phyloP scores from a whole-genome alignment of 164 flowering plant species.

The Tetracentron sinense region DNA sequence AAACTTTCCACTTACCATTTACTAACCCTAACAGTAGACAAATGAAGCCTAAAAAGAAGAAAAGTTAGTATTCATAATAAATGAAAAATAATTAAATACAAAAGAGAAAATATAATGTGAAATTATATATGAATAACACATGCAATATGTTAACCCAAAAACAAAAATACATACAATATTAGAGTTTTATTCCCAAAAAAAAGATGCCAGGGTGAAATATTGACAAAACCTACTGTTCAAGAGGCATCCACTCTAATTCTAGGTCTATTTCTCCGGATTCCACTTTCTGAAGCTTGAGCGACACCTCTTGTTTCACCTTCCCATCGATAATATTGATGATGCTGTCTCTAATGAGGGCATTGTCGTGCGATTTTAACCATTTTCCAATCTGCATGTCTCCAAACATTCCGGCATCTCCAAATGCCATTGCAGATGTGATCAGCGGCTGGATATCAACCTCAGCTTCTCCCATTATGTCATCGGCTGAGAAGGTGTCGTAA shows the following conservation, averaged over 20 bases:
- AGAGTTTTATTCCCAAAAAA: too few species aligned
- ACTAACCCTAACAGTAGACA: too few species aligned
- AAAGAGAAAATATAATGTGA: too few species aligned
- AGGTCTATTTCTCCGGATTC: constrained; percentile 81
- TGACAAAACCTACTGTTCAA: constrained; percentile 50
- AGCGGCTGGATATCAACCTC: constrained; percentile 89
- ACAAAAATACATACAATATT: too few species aligned
- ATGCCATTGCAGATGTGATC: constrained; percentile 83
- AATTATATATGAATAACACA: too few species aligned
- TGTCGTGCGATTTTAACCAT: constrained; percentile 89
- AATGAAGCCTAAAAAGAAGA: too few species aligned
- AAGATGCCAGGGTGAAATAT: not conserved
- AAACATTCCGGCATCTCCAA: constrained; percentile 75
- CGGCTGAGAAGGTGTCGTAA: constrained; percentile 87
- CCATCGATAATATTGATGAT: constrained; percentile 76
- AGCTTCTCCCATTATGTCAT: constrained; percentile 98
- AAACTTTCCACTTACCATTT: too few species aligned
- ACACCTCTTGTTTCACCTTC: constrained; percentile 68
- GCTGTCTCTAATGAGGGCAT: constrained; percentile 81
- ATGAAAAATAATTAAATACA: too few species aligned
- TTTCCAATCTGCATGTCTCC: constrained; percentile 95
- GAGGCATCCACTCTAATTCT: constrained; percentile 84
- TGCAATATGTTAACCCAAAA: too few species aligned
- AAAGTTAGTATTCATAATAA: too few species aligned
- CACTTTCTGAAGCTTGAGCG: constrained; percentile 87